Percentiles rank a stretch among this genome's conserved stretches.
phyloP scores from a whole-genome alignment of 495 filamentous ascomycete genomes.

The Hamigera avellanea region DNA sequence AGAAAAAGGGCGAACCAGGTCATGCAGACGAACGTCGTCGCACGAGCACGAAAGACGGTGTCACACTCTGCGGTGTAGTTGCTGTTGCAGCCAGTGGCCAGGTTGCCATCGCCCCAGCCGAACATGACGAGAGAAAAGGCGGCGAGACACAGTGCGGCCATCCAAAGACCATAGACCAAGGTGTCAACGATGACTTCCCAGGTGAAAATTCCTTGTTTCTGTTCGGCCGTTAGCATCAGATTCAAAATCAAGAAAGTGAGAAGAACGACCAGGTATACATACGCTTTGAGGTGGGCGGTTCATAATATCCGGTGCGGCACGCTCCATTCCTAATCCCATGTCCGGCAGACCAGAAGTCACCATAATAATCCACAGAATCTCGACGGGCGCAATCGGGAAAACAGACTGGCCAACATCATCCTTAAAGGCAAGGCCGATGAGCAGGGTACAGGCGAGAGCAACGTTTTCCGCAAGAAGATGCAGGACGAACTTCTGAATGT shows the following conservation, averaged over 20 bases:
- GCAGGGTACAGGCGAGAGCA: conserved; percentile 53
- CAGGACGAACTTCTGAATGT: conserved; percentile 68
- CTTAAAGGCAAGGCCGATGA: conserved; percentile 64
- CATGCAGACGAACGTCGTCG: conserved; percentile 58
- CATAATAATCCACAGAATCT: conserved; percentile 74
- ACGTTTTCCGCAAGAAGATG: conserved; percentile 66
- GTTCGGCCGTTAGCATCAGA: too few species aligned
- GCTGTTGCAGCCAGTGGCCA: conserved; percentile 53
- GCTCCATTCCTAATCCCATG: conserved; percentile 65
- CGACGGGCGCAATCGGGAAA: conserved; percentile 60
- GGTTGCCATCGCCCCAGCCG: conserved; percentile 53
- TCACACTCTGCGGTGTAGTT: conserved; percentile 42
- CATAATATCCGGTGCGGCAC: conserved; percentile 56
- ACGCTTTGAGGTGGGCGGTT: conserved; percentile 50
- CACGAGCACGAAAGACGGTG: conserved; percentile 58
- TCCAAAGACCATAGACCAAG: conserved; percentile 59
- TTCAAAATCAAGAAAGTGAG: neutral
- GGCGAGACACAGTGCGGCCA: conserved; percentile 52
- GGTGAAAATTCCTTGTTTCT: conserved; percentile 60
- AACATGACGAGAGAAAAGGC: conserved; percentile 57
- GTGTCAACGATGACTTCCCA: conserved; percentile 57
- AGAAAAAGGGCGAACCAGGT: conserved; percentile 68
- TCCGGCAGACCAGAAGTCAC: conserved; percentile 61
- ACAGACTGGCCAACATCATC: conserved; percentile 51
- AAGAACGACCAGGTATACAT: conserved; percentile 8